phyloP scores from a whole-genome alignment of 345 rosid genomes.

The Angophora floribunda region DNA sequence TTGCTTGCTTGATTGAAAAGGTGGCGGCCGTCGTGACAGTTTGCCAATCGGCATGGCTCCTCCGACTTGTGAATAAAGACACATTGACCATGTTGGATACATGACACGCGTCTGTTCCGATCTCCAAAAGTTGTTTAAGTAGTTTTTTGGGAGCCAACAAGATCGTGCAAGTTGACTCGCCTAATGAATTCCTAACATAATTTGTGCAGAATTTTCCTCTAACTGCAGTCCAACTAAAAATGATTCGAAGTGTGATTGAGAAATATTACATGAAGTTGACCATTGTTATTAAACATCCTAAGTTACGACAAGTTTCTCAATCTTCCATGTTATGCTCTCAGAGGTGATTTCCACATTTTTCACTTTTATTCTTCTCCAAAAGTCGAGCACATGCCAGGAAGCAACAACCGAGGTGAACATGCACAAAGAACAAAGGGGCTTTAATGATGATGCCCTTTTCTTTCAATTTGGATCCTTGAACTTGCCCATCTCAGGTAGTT shows the following conservation, averaged over 20 bases:
- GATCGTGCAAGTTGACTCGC: not conserved
- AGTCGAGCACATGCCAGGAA: not conserved
- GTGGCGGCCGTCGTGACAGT: not conserved
- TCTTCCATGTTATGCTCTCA: not conserved
- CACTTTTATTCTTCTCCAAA: not conserved
- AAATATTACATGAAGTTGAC: not conserved
- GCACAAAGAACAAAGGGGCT: not conserved
- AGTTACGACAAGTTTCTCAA: not conserved
- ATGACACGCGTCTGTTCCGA: not conserved
- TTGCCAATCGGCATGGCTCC: not conserved
- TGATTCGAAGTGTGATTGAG: not conserved
- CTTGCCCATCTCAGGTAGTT: conserved; percentile 43
- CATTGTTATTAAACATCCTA: not conserved
- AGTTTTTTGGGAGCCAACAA: not conserved
- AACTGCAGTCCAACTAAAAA: not conserved
- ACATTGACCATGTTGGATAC: not conserved
- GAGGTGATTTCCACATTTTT: not conserved
- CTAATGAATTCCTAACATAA: not conserved
- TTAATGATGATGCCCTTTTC: not conserved
- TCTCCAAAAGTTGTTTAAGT: not conserved
- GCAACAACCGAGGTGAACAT: not conserved
- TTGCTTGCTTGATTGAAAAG: not conserved
- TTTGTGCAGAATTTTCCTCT: not conserved
- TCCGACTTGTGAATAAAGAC: not conserved
- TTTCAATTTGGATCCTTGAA: conserved; percentile 40